Evolutionary conservation across 148 eudicot genomes (phyloP).

Genomic region (Rhododendron henanense): DNA sequence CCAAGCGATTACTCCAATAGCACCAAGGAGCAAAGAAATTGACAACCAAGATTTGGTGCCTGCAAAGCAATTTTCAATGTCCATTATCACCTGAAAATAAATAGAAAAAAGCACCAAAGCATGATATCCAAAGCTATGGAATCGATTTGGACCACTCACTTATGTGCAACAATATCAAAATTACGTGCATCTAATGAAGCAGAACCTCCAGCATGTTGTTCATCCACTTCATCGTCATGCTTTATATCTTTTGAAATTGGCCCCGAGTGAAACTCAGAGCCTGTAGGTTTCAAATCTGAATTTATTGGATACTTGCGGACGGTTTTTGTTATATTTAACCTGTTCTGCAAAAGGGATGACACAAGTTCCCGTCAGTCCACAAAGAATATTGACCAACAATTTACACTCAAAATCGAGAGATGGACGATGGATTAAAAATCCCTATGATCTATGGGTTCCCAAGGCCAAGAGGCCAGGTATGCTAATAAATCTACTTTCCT

Average conservation of each 20-base stretch:
- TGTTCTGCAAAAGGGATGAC: slow-evolving; percentile 67
- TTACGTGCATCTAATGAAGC: slow-evolving; percentile 44
- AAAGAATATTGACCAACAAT: neutral
- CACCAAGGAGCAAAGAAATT: slow-evolving; percentile 97
- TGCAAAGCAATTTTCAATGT: slow-evolving; percentile 31
- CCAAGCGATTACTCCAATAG: slow-evolving; percentile 85
- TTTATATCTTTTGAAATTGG: slow-evolving; percentile 40
- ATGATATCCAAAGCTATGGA: neutral
- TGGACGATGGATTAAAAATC: neutral
- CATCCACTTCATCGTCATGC: slow-evolving; percentile 82
- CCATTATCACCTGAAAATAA: neutral
- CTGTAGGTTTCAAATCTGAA: slow-evolving; percentile 55
- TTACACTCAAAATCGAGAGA: slow-evolving; percentile 5
- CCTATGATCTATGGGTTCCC: neutral
- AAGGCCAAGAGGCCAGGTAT: neutral
- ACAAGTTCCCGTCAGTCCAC: slow-evolving; percentile 25
- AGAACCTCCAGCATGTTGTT: slow-evolving; percentile 73
- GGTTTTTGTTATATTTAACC: slow-evolving; percentile 94
- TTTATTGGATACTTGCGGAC: slow-evolving; percentile 82
- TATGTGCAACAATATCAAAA: slow-evolving; percentile 72
- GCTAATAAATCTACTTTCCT: no score
- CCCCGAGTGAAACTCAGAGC: slow-evolving; percentile 69
- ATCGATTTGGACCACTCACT: slow-evolving; percentile 44
- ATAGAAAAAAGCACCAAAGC: neutral
- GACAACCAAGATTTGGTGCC: slow-evolving; percentile 71